Base-by-base conservation (phyloP, 768 basidiomycete species). In the Termitomyces sp. region DNA sequence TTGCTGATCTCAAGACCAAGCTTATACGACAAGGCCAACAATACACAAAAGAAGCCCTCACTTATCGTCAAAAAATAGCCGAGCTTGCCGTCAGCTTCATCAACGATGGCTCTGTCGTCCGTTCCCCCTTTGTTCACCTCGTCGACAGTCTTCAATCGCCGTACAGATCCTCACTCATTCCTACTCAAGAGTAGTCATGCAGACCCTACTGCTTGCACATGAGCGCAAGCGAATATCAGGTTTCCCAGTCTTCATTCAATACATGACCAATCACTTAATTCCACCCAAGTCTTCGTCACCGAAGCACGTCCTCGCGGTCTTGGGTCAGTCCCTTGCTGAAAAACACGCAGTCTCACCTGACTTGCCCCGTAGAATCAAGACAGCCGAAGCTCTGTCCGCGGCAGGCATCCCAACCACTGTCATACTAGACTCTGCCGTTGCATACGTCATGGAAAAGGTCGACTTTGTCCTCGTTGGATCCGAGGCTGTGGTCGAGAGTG, bases 401-500 rank as follows among this genome's bases (percentile, higher is more conserved):
- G 90, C 85, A n/a, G 94, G 94, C 10, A 90, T 99, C 56, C 94
- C 95, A 12, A 93, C 91, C 71, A 93, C 91, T 15, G 88, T 98
- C 54, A 87, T 99, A 11, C 82, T 98, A 57, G 97, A 99, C 72
- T 93, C 93, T 14, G 94, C 96, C 1, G 95, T 98, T 4, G 93
- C 93, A 40, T 98, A 98, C 74, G 85, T 92, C 63, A 98, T 99
- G 89, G 92, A 96, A 62, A 87, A 90, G 63, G 93, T 96, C 19
- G 92, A 96, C 70, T 89, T 96, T 69, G 90, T 96, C 50, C 81
- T 99, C 48, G 94, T 98, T 41, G 97, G 97, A 33, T 94, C 94
- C 41, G 97, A 99, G 75, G 97, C 95, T 8, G 95, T 99, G 28
- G 96, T 97, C 5, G 97, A 98, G 72, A 94, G 91, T 60, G 97